phyloP scores from a whole-genome alignment of 805 yeast species.

The Pichia cephalocereana region DNA sequence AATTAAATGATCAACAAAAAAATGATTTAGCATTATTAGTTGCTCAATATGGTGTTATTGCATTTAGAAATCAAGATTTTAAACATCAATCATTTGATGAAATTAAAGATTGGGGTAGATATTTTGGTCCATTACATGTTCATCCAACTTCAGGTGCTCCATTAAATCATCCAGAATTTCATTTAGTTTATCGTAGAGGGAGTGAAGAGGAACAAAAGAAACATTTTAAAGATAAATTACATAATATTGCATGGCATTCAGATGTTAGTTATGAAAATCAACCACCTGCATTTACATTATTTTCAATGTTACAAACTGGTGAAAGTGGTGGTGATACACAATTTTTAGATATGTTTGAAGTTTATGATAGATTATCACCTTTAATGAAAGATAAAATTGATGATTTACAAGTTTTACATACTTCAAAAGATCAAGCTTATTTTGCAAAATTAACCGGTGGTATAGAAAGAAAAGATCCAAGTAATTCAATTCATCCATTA shows the following conservation, averaged over 20 bases:
- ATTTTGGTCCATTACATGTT: conserved; percentile 45
- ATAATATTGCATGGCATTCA: conserved; percentile 52
- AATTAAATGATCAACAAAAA: conserved; percentile 43
- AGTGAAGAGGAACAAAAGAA: conserved; percentile 30
- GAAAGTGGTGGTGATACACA: conserved; percentile 80
- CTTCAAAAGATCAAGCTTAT: conserved; percentile 61
- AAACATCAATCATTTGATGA: conserved; percentile 42
- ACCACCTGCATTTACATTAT: conserved; percentile 64
- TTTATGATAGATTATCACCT: conserved; percentile 63
- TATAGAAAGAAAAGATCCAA: conserved; percentile 53
- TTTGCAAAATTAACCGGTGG: conserved; percentile 47
- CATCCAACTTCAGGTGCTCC: conserved; percentile 53
- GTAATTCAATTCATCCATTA: conserved; percentile 57
- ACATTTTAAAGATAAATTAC: conserved; percentile 27
- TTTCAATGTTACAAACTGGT: conserved; percentile 44
- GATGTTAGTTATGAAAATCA: conserved; percentile 68
- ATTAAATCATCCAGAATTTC: conserved; percentile 47
- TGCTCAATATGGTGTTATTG: conserved; percentile 63
- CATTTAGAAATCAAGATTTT: conserved; percentile 60
- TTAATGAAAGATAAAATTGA: conserved; percentile 47
- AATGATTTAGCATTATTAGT: conserved; percentile 62
- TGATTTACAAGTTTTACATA: conserved; percentile 59
- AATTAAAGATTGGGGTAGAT: conserved; percentile 42
- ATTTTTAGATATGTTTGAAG: conserved; percentile 63
- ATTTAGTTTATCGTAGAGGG: conserved; percentile 47